Evolutionary conservation across 2,329 filamentous ascomycete genomes (phyloP), one percentile per base, ranked within the genome.

Genomic region (Fusarium siculi): DNA sequence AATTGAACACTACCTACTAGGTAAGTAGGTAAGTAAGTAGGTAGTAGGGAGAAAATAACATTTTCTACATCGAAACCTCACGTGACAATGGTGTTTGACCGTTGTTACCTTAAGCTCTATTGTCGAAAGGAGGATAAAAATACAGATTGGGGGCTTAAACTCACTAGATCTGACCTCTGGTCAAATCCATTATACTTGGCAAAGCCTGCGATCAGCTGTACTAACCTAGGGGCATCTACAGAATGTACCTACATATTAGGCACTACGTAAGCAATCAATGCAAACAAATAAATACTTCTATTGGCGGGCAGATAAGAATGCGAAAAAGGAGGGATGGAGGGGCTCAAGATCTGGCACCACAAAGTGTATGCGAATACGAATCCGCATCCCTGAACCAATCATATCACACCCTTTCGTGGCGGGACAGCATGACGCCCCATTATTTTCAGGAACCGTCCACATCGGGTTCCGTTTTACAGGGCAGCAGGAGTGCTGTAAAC

Each of bases 341-440:
- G 46, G 63, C 55, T 43, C 54, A 42, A 68, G 72, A 74, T 74
- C 72, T 74, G 65, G 55, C 49, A 74, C 53, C 43, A 63, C 36
- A 23, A 68, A 53, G 39, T 49, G 50, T 70, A 74, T 75, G 65
- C 73, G 73, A 75, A 75, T 75, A 75, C 73, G 73, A 75, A 75
- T 74, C 52, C 73, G 70, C 15, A 18, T 1, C 10, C 25, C 7
- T 19, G 8, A 56, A 21, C 72, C 65, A 74, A 73, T 74, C 72
- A 74, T 23, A 42, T 53, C 53, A 68, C 47, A 46, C 37, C 58
- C 39, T 64, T 65, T 53, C 19, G 9, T 9, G 19, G 42, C 36
- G 28, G 25, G n/a, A 58, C 34, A 37, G 36, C 42, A 28, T 32
- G 14, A 4, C 21, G 32, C 52, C 63, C 63, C 71, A 56, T 36